These are phyloP conservation scores for Tetrapisispora namnaoensis DNA, from an alignment of 805 yeast species.

Conservation along the genomic window DNA sequence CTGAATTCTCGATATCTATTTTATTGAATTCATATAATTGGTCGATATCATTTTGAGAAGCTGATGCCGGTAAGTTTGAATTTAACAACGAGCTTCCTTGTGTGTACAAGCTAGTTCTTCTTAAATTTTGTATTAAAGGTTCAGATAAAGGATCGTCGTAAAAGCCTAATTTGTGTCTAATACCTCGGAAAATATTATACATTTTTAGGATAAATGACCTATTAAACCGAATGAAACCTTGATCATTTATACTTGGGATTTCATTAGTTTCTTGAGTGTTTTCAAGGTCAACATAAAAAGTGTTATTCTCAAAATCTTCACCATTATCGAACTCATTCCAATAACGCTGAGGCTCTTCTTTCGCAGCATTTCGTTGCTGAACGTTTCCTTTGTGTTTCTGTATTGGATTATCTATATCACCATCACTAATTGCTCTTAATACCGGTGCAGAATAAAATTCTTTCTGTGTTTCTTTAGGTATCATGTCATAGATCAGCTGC, in stretches of 20 bases:
- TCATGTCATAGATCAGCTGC: constrained; percentile 7
- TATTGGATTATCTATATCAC: not conserved
- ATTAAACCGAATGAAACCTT: constrained; percentile 21
- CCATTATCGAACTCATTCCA: constrained; percentile 31
- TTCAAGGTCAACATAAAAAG: constrained; percentile 6
- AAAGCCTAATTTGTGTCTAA: constrained; percentile 8
- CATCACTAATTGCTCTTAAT: not conserved
- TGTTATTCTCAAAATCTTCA: constrained; percentile 14
- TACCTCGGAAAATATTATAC: constrained; percentile 12
- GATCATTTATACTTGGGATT: constrained; percentile 5
- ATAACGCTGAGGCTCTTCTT: constrained; percentile 11
- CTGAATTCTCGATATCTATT: constrained; percentile 17
- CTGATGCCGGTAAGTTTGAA: not conserved
- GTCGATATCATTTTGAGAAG: constrained; percentile 11
- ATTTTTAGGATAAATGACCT: constrained; percentile 16
- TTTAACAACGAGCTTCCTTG: constrained; percentile 1
- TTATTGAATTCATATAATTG: constrained; percentile 11
- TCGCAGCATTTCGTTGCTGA: not conserved
- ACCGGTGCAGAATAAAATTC: not conserved
- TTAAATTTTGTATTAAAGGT: constrained; percentile 2
- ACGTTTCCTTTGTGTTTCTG: not conserved
- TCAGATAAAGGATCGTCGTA: not conserved
- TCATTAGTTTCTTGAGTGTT: not conserved
- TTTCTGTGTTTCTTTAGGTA: not conserved
- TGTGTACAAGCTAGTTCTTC: not conserved